Evolutionary conservation across 306 rosid species (phyloP).

Genomic region (Gynostemma pentaphyllum): DNA sequence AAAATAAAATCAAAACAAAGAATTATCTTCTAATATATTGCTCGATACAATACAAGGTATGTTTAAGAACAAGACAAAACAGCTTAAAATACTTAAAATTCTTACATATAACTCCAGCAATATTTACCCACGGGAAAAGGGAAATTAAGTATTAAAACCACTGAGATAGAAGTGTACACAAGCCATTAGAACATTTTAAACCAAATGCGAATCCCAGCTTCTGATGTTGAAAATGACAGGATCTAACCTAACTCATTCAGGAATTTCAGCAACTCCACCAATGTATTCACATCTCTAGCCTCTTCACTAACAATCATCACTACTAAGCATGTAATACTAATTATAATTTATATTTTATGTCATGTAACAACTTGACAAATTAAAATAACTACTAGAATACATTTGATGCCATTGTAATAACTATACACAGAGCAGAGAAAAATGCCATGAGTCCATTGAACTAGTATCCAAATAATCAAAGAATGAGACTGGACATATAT

Average conservation of each 20-base stretch:
- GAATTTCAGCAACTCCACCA: neutral
- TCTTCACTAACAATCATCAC: conserved; percentile 1
- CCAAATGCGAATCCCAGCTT: neutral
- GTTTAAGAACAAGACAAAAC: neutral
- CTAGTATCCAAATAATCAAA: neutral
- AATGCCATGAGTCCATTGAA: neutral
- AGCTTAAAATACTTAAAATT: neutral
- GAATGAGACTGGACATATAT: neutral
- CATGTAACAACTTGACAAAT: neutral
- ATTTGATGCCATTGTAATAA: neutral
- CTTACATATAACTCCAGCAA: neutral
- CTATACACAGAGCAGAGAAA: neutral
- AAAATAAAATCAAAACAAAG: conserved; percentile 1
- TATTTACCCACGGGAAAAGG: neutral
- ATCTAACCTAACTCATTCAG: neutral
- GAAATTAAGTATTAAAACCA: neutral
- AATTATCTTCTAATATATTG: neutral
- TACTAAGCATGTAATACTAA: neutral
- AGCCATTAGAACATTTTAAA: neutral
- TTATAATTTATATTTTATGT: neutral
- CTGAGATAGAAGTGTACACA: neutral
- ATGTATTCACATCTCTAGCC: neutral
- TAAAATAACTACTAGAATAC: neutral
- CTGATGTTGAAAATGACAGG: neutral
- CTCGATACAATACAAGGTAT: neutral